These are phyloP conservation scores for Colletotrichum spinosum DNA, from an alignment of 2,329 filamentous ascomycete genomes.

Conservation along the genomic window DNA sequence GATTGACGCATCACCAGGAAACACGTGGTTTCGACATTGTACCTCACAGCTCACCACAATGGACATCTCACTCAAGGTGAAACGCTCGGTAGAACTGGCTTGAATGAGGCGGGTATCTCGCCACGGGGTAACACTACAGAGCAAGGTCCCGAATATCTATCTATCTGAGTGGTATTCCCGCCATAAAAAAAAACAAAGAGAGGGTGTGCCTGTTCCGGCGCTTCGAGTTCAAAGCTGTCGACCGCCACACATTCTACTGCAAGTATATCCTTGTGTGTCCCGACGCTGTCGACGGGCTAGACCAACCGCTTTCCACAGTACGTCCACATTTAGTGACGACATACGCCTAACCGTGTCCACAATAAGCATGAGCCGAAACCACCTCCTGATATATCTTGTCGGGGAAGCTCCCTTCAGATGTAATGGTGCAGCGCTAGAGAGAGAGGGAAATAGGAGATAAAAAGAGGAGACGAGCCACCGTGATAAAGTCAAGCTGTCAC, in stretches of 20 bases:
- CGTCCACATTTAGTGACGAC: constrained; percentile 25
- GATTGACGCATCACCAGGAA: too few species aligned
- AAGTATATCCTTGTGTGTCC: constrained; percentile 16
- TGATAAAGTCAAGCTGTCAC: not conserved
- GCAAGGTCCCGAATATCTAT: constrained; percentile 17
- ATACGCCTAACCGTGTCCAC: constrained; percentile 4
- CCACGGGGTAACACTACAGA: constrained; percentile 5
- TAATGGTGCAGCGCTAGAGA: constrained; percentile 3
- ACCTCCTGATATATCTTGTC: not conserved
- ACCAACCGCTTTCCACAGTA: not conserved
- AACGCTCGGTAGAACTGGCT: constrained; percentile 8
- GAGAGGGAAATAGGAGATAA: constrained; percentile 10
- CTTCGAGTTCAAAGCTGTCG: not conserved
- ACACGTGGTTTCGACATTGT: too few species aligned
- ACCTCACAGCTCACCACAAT: not conserved
- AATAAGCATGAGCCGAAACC: constrained; percentile 7
- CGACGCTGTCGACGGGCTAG: constrained; percentile 2
- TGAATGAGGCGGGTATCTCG: constrained; percentile 14
- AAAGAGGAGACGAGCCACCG: constrained; percentile 14
- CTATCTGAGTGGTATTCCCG: constrained; percentile 30
- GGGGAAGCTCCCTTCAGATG: constrained; percentile 1
- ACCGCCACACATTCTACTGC: constrained; percentile 12
- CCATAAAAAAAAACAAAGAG: constrained; percentile 1
- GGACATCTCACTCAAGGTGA: constrained; percentile 11
- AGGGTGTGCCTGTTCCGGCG: not conserved